A percentile compares a stretch with the other conserved stretches of the same genome.
Conservation (phyloP, 2,329 filamentous ascomycete genomes). For the Tolypocladium amazonense region DNA sequence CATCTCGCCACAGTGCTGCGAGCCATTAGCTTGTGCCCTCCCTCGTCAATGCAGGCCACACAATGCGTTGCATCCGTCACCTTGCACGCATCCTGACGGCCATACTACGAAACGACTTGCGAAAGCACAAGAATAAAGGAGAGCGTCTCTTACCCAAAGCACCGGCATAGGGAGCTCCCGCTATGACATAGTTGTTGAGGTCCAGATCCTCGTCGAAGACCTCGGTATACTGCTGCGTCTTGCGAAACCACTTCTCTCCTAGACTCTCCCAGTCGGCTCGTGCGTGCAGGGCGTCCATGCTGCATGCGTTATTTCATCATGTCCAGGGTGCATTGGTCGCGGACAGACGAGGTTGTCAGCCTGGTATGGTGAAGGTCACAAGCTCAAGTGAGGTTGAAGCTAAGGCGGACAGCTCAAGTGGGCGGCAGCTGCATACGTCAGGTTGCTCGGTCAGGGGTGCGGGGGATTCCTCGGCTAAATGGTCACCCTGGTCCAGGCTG, state of each 20-base stretch:
- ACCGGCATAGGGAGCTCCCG: slow-evolving; percentile 85
- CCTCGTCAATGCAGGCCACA: no score
- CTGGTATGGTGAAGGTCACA: not conserved
- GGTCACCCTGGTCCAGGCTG: not conserved
- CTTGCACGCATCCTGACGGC: no score
- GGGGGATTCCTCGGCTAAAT: slow-evolving; percentile 21
- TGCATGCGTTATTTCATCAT: slow-evolving; percentile 19
- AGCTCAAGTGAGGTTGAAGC: not conserved
- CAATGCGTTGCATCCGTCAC: no score
- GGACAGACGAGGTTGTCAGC: not conserved
- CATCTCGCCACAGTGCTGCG: slow-evolving; percentile 78
- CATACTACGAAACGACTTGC: no score
- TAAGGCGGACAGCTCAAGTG: not conserved
- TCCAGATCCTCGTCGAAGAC: slow-evolving; percentile 91
- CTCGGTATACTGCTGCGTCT: slow-evolving; percentile 83
- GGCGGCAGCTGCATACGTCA: not conserved
- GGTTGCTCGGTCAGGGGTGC: not conserved
- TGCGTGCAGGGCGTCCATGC: slow-evolving; percentile 51
- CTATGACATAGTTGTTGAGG: slow-evolving; percentile 86
- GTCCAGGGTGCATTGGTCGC: not conserved
- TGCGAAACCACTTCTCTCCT: slow-evolving; percentile 90
- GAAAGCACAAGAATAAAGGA: not conserved
- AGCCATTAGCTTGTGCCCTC: not conserved
- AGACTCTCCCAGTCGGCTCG: slow-evolving; percentile 91
- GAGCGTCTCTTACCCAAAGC: slow-evolving; percentile 61